phyloP scores from a whole-genome alignment of 257 asterid genomes.

The Jaltomata sinuosa region DNA sequence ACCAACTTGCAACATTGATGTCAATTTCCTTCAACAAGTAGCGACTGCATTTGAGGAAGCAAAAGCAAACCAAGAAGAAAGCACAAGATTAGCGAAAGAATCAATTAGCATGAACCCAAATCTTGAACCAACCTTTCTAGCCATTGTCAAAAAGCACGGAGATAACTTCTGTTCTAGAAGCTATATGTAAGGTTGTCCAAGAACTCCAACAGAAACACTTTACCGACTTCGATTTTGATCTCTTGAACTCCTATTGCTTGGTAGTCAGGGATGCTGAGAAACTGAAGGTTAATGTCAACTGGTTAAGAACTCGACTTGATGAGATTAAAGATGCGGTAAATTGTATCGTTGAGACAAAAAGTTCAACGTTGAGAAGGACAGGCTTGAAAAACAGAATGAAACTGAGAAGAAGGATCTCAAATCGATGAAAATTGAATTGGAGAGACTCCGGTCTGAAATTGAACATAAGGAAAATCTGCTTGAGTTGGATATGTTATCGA shows the following conservation, averaged over 20 bases:
- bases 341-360: neutral
- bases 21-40: constrained; percentile 8
- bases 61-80: neutral
- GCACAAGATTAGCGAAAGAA: neutral
- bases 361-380: constrained; percentile 4
- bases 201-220: constrained; percentile 15
- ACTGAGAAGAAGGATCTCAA: constrained; percentile 1
- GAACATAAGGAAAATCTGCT: neutral
- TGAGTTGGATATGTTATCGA: neutral
- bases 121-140: neutral
- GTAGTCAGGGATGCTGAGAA: constrained; percentile 11
- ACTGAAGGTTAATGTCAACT: constrained; percentile 20
- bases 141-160: neutral
- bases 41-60: neutral
- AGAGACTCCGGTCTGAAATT: constrained; percentile 10
- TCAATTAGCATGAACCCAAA: neutral
- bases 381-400: neutral
- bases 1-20: neutral
- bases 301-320: constrained; percentile 16
- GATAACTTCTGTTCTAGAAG: neutral
- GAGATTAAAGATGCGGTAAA: constrained; percentile 15
- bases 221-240: neutral
- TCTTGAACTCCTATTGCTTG: constrained; percentile 3
- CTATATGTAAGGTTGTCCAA: constrained; percentile 23
- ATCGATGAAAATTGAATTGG: constrained; percentile 1